A percentile compares a stretch with the other conserved stretches of the same genome.
Conservation (phyloP, 2,329 filamentous ascomycete genomes). For the Botrytis fabae region DNA sequence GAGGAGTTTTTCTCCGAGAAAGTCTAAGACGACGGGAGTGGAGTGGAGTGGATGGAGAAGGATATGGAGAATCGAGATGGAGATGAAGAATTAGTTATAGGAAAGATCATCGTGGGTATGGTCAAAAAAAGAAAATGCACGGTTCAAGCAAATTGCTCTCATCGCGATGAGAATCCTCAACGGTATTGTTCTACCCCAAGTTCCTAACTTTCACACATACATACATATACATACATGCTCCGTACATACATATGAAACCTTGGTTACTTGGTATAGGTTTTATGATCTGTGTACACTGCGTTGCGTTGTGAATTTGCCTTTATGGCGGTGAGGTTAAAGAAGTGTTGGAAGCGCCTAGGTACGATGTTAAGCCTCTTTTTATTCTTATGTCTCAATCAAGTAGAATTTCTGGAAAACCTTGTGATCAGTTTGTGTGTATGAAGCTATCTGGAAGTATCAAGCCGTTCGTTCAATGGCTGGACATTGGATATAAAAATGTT, state of each 20-base stretch:
- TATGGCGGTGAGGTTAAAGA: not conserved
- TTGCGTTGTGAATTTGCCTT: not conserved
- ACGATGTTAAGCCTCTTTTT: not conserved
- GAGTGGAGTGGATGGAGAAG: conserved; percentile 1
- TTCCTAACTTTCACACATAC: not conserved
- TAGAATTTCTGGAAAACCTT: not conserved
- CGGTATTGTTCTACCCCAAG: not conserved
- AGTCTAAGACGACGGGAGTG: not conserved
- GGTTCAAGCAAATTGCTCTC: not conserved
- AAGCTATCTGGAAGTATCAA: not conserved
- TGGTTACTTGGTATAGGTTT: not conserved
- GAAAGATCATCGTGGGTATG: not conserved
- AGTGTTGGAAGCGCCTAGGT: not conserved
- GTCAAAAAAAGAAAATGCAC: not conserved
- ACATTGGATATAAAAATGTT: not conserved
- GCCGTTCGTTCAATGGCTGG: not conserved
- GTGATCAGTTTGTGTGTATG: not conserved
- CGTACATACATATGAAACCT: not conserved
- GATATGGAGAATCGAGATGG: not conserved
- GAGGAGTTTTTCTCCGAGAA: not conserved
- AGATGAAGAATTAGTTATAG: not conserved
- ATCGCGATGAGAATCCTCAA: not conserved
- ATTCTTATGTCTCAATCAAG: not conserved
- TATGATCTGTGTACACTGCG: not conserved
- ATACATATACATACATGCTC: not conserved